phyloP scores from a whole-genome alignment of 2,329 filamentous ascomycete species.

The Venturia effusa region DNA sequence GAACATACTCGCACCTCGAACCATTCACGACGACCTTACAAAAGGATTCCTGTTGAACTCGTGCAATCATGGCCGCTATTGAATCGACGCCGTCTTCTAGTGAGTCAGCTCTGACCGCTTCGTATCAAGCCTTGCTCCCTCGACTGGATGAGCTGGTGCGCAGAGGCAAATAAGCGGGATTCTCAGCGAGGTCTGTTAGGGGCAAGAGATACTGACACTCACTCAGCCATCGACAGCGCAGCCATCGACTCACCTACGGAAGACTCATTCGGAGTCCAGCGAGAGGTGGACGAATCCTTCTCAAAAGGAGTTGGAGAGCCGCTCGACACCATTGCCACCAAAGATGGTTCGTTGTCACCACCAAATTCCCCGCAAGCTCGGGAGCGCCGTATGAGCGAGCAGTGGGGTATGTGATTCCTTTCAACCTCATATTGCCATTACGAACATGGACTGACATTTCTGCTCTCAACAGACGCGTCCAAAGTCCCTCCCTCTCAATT shows the following conservation, averaged over 20 bases:
- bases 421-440: too few species aligned
- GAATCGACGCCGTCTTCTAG: not conserved
- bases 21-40: not conserved
- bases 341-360: slow-evolving; percentile 4
- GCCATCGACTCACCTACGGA: slow-evolving; percentile 15
- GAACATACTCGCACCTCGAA: not conserved
- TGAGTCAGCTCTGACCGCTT: not conserved
- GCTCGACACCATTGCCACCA: slow-evolving; percentile 15
- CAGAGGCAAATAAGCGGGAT: not conserved
- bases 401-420: slow-evolving; percentile 19
- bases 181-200: not conserved
- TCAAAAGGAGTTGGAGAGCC: slow-evolving; percentile 16
- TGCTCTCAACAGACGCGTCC: slow-evolving; percentile 39
- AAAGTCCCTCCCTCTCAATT: slow-evolving; percentile 58
- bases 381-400: slow-evolving; percentile 25
- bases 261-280: slow-evolving; percentile 19
- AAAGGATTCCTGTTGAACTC: not conserved
- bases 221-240: slow-evolving; percentile 16
- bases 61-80: not conserved
- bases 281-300: slow-evolving; percentile 18
- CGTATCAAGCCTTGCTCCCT: not conserved
- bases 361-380: slow-evolving; percentile 11
- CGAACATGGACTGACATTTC: not conserved
- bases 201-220: not conserved
- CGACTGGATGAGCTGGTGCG: not conserved